Evolutionary conservation across 139 green algal species (phyloP).

Genomic region (Chlamydomonas eustigma): DNA sequence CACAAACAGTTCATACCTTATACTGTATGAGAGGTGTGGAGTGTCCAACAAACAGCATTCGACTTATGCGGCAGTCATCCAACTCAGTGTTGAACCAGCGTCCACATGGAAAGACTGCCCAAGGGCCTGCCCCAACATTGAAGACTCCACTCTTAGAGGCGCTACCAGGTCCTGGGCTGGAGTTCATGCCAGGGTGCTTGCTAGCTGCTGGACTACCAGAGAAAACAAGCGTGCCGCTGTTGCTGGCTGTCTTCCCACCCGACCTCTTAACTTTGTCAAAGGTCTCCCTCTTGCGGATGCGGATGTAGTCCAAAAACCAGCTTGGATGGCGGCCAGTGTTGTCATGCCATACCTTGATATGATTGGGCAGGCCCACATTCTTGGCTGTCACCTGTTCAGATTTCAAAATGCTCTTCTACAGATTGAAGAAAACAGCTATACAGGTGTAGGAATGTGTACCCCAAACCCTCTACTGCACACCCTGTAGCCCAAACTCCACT

Average conservation of each 20-base stretch:
- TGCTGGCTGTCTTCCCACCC: background rate
- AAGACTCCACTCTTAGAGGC: background rate
- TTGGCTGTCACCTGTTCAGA: conserved; percentile 18
- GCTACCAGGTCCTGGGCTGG: too few relatives aligned
- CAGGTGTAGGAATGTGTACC: too few relatives aligned
- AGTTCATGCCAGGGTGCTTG: background rate
- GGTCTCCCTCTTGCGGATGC: conserved; percentile 46
- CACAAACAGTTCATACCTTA: conserved; percentile 32
- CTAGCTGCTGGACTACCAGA: background rate
- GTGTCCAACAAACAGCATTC: conserved; percentile 35
- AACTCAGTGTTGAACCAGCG: conserved; percentile 59
- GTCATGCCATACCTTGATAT: conserved; percentile 67
- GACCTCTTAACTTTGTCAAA: conserved; percentile 9
- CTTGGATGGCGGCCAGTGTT: conserved; percentile 50
- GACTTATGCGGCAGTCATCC: conserved; percentile 55
- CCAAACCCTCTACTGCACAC: too few relatives aligned
- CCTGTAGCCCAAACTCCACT: too few relatives aligned
- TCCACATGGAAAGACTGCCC: conserved; percentile 50
- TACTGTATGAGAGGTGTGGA: conserved; percentile 31
- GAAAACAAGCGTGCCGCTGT: background rate
- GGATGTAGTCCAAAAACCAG: conserved; percentile 66
- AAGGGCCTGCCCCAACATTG: conserved; percentile 12
- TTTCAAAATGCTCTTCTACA: too few relatives aligned
- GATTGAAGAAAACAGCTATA: too few relatives aligned
- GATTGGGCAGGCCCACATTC: conserved; percentile 18